Base-by-base conservation (phyloP, 768 basidiomycete species). In the Arthromyces matolae region DNA sequence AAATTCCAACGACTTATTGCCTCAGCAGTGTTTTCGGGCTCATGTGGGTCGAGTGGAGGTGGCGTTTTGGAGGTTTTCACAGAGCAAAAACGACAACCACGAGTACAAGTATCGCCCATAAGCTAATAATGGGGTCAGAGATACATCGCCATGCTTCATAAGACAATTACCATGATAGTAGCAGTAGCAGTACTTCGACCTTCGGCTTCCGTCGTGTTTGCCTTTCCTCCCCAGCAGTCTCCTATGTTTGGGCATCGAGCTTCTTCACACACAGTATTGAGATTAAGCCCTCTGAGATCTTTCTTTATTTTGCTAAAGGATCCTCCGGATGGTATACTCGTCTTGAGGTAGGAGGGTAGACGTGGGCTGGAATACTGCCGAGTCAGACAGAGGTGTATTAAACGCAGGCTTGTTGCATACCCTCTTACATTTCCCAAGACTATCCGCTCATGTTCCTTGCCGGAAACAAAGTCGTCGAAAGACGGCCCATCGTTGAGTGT, bases 211-310 rank as follows among this genome's bases (percentile, higher is more conserved):
- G 78, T 81, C 33, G 66, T 73, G 39, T 75, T 79, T 25, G 79
- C 73, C 59, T 83, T 84, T 8, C 93, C 93, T 33, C 96, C 93
- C 96, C 96, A 99, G 60, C 96, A 99, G 61, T 98, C 95, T n/a
- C 95, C 96, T 47, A 99, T 97, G 60, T 99, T 99, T 0, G 96
- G 96, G 73, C 96, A 99, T 53, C 94, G 79, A 28, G 96, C 96
- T 65, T 99, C 96, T 67, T 99, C 96, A 60, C 96, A 99, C 2
- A 99, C 96, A 0, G 96, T 99, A 60, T 96, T 93, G 39, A 99
- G 72, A 7, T 81, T 81, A 2, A 99, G 78, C 2, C 94, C 95
- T 43, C 96, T 76, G 12, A 99, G 76, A 66, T 99, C 96, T 56
- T 86, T 89, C 78, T 95, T 97, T 54, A 99, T 97, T 60, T 83